Percentiles rank a stretch among this genome's conserved stretches.
These are phyloP conservation scores for Chamaecyparis obtusa DNA, from an alignment of 75 land plant genomes.

Conservation along the genomic window DNA sequence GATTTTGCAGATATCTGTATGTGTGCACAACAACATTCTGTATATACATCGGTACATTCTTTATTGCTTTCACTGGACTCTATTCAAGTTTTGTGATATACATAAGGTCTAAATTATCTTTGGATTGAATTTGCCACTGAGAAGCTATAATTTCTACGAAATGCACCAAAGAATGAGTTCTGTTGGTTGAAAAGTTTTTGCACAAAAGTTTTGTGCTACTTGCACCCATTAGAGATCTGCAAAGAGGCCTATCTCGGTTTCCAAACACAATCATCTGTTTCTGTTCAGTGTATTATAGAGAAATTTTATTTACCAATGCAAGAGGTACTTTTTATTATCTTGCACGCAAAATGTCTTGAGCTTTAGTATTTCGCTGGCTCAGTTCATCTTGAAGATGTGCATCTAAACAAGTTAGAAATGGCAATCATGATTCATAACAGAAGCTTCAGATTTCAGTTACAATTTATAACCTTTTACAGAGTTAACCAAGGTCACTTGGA, in stretches of 20 bases:
- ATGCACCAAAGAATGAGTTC: background rate
- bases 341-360: background rate
- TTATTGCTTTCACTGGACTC: slow-evolving; percentile 32
- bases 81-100: slow-evolving; percentile 34
- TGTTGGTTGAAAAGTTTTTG: background rate
- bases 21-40: slow-evolving; percentile 69
- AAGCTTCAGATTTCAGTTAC: slow-evolving; percentile 16
- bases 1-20: slow-evolving; percentile 71
- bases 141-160: background rate
- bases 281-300: background rate
- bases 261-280: background rate
- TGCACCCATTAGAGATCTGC: background rate
- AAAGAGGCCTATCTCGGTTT: background rate
- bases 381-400: background rate
- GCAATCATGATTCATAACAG: background rate
- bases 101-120: slow-evolving; percentile 10
- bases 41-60: slow-evolving; percentile 43
- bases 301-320: background rate
- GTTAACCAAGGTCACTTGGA: no score
- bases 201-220: background rate
- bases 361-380: background rate
- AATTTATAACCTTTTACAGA: slow-evolving; percentile 15
- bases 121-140: background rate
- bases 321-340: background rate
- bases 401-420: background rate